Conservation (phyloP, 352 stramenopile species). For the Sclerospora graminicola region DNA sequence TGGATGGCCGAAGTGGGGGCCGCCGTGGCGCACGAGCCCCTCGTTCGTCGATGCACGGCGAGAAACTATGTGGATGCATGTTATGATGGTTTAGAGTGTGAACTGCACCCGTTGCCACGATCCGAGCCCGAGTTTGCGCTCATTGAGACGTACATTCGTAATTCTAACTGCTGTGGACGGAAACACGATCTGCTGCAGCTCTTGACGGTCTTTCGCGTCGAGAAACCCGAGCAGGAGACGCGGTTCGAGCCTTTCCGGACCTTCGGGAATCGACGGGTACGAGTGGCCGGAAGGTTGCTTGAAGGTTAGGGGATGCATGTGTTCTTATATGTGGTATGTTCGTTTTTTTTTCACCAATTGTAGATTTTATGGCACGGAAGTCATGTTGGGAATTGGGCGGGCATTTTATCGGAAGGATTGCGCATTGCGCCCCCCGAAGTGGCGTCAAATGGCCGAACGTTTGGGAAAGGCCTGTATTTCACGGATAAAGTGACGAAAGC, state of each 20-base stretch:
- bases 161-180: conserved; percentile 56
- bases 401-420: conserved; percentile 73
- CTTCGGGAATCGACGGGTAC: conserved; percentile 43
- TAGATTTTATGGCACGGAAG: conserved; percentile 86
- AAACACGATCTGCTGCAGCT: conserved; percentile 46
- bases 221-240: conserved; percentile 34
- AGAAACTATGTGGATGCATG: conserved; percentile 58
- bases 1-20: conserved; percentile 44
- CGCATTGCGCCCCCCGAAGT: conserved; percentile 73
- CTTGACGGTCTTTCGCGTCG: conserved; percentile 48
- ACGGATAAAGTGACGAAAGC: conserved; percentile 78
- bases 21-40: conserved; percentile 27
- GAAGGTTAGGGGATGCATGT: conserved; percentile 2
- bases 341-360: too few species aligned
- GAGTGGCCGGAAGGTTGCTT: not conserved
- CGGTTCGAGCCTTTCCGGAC: conserved; percentile 41
- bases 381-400: conserved; percentile 69
- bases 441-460: conserved; percentile 59
- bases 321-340: too few species aligned
- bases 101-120: conserved; percentile 31
- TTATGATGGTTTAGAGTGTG: conserved; percentile 42
- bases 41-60: conserved; percentile 27
- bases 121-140: conserved; percentile 38
- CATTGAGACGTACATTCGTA: conserved; percentile 59
- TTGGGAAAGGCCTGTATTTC: conserved; percentile 84